phyloP scores from a whole-genome alignment of 1,139 yeast genomes.

The Martiniozyma asiatica region DNA sequence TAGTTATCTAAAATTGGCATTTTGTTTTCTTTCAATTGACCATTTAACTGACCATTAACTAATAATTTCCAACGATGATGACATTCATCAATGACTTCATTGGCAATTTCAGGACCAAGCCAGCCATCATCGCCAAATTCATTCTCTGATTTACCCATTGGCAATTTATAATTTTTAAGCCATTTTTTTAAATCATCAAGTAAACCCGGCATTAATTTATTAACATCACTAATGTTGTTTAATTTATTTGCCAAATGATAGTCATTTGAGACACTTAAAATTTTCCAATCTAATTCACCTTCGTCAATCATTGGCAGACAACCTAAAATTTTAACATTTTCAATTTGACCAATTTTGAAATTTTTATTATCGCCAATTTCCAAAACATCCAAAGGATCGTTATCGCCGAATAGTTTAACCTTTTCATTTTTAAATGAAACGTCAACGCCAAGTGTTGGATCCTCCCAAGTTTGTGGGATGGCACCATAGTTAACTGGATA shows the following conservation, averaged over 20 bases:
- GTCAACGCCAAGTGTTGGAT: slow-evolving; percentile 25
- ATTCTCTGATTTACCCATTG: slow-evolving; percentile 86
- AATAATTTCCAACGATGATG: slow-evolving; percentile 68
- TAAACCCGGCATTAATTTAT: slow-evolving; percentile 71
- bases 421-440: slow-evolving; percentile 20
- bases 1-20: slow-evolving; percentile 27
- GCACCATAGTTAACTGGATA: slow-evolving; percentile 96
- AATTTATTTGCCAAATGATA: slow-evolving; percentile 73
- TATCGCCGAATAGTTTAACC: slow-evolving; percentile 57
- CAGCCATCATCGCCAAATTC: slow-evolving; percentile 56
- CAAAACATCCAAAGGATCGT: slow-evolving; percentile 93
- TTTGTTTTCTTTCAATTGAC: slow-evolving; percentile 27
- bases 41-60: slow-evolving; percentile 38
- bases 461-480: slow-evolving; percentile 98
- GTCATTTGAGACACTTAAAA: slow-evolving; percentile 69
- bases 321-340: slow-evolving; percentile 83
- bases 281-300: slow-evolving; percentile 97
- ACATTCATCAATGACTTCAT: slow-evolving; percentile 62
- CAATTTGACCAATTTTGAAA: slow-evolving; percentile 62
- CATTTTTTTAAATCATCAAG: slow-evolving; percentile 77
- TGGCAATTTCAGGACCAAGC: slow-evolving; percentile 57
- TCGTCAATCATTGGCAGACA: slow-evolving; percentile 91
- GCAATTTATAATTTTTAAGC: slow-evolving; percentile 93
- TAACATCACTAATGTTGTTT: slow-evolving; percentile 75
- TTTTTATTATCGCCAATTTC: slow-evolving; percentile 75